Conservation (phyloP, 2,329 filamentous ascomycete species). For the Endocalyx cinctus region DNA sequence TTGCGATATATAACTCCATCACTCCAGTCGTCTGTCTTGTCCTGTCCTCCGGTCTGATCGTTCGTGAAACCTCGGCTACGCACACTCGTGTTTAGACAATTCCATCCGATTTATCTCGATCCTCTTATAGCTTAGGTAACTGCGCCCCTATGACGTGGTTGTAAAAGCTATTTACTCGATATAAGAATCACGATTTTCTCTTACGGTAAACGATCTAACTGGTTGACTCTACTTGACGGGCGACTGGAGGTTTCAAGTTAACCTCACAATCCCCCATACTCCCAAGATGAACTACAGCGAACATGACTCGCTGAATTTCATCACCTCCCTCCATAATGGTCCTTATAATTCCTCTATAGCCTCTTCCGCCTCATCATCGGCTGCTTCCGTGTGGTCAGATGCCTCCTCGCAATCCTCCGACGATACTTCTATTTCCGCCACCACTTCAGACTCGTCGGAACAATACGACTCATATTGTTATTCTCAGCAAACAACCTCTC, state of each 20-base stretch:
- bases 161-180: constrained; percentile 41
- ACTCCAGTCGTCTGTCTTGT: constrained; percentile 61
- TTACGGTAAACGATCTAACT: constrained; percentile 39
- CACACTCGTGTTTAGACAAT: constrained; percentile 40
- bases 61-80: constrained; percentile 47
- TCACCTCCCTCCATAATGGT: constrained; percentile 43
- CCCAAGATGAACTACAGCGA: constrained; percentile 57
- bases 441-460: constrained; percentile 51
- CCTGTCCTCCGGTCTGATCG: constrained; percentile 56
- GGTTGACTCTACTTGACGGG: constrained; percentile 48
- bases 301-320: constrained; percentile 48
- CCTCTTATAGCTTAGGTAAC: too few relatives aligned
- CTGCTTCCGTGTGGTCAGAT: constrained; percentile 74
- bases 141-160: constrained; percentile 31
- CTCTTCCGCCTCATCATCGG: constrained; percentile 71
- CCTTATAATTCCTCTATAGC: constrained; percentile 68
- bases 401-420: constrained; percentile 66
- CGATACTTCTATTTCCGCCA: constrained; percentile 60
- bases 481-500: constrained; percentile 26
- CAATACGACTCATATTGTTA: constrained; percentile 40
- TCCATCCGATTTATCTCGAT: too few relatives aligned
- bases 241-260: constrained; percentile 45
- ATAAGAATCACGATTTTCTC: constrained; percentile 31
- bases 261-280: constrained; percentile 23
- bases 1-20: constrained; percentile 44